Evolutionary conservation across 495 filamentous ascomycete genomes (phyloP), one percentile per base, ranked within the genome.

Genomic region (Annulohypoxylon nitens): DNA sequence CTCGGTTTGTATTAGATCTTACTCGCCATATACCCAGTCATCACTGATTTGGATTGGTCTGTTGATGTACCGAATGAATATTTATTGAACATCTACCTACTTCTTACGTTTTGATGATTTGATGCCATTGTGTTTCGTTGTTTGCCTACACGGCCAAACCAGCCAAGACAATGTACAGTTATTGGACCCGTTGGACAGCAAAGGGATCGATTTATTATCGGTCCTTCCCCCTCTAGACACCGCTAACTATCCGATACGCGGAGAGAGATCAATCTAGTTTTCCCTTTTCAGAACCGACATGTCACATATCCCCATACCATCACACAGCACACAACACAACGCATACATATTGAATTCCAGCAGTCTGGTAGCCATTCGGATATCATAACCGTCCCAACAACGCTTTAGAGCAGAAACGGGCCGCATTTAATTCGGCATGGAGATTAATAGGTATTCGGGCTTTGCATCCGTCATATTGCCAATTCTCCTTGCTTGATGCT

Each of bases 21-120:
- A 47, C 2, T 61, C 43, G 26, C 30, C 39, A 69, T 63, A 72
- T 58, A 63, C 59, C 39, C 64, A 51, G 26, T 43, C n/a, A n/a
- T 16, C 26, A 48, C 37, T 63, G 57, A 43, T 45, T 53, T 55
- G 20, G 18, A 59, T 37, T 18, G 36, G 20, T 37, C 8, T 23
- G 20, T 55, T 60, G 48, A 36, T 45, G n/a, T 53, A 60, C 45
- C 34, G 20, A 60, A 59, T 60, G 37, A 51, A 43, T 20, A 57
- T 51, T 66, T n/a, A 30, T 59, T 60, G 10, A 60, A 60, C 2
- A 26, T 6, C 30, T 8, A 25, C 36, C 11, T 45, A 60, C 3
- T n/a, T 37, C 16, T 39, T 20, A 55, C 25, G 10, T 8, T 23
- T 26, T 10, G 2, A 11, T 14, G 33, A 33, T 33, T 64, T 10